phyloP scores from a whole-genome alignment of 495 filamentous ascomycete genomes.

The Neurospora sp. region DNA sequence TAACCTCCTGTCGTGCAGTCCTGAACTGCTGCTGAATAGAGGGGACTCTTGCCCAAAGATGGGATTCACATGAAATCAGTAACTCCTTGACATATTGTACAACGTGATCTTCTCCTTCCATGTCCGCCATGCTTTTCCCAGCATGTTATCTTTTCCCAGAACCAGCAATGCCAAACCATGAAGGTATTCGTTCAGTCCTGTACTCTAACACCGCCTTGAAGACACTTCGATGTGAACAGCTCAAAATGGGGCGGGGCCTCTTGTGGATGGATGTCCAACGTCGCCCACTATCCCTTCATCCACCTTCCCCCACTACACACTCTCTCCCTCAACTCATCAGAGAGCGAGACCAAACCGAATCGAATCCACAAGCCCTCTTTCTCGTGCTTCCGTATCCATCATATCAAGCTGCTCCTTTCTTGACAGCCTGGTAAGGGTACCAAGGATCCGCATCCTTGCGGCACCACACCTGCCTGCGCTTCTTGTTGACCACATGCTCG shows the following conservation, averaged over 20 bases:
- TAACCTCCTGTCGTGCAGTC: background rate
- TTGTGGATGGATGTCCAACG: background rate
- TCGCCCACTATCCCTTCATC: background rate
- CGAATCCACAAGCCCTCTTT: no score
- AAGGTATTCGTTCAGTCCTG: background rate
- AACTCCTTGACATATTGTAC: background rate
- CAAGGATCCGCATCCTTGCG: conserved; percentile 71
- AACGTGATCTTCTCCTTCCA: background rate
- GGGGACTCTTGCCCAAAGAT: background rate
- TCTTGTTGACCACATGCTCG: conserved; percentile 59
- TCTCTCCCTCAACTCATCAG: no score
- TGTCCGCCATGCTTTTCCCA: background rate
- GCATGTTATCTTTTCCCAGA: background rate
- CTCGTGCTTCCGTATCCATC: no score
- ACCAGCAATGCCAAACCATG: background rate
- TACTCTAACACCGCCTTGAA: background rate
- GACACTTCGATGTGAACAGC: background rate
- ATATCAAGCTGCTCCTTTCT: conserved; percentile 1
- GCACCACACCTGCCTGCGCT: conserved; percentile 76
- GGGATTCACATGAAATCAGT: background rate
- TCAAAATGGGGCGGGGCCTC: background rate
- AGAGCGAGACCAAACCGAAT: no score
- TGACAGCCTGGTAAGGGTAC: conserved; percentile 52
- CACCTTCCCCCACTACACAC: no score
- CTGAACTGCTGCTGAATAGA: background rate